Conservation (phyloP, 2,329 filamentous ascomycete species). For the Chaetomiaceae sp. region DNA sequence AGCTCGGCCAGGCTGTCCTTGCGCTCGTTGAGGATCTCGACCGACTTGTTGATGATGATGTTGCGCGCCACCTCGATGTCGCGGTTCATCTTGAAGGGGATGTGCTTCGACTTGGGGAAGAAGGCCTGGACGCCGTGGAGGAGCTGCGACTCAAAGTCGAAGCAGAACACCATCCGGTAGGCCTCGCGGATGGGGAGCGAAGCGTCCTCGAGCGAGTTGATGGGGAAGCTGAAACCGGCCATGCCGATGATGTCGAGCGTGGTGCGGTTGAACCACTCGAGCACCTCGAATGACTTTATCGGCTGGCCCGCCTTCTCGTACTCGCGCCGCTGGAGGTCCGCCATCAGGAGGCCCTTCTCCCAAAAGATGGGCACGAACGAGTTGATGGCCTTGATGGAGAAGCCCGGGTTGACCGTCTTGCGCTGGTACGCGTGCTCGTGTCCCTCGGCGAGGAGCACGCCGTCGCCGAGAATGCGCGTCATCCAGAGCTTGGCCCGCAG, state of each 20-base stretch:
- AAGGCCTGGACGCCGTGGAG: slow-evolving; percentile 41
- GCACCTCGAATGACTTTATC: slow-evolving; percentile 33
- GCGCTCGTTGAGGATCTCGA: slow-evolving; percentile 34
- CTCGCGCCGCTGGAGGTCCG: slow-evolving; percentile 38
- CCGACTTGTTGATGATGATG: slow-evolving; percentile 35
- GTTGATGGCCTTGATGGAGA: slow-evolving; percentile 31
- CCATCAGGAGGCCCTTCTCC: slow-evolving; percentile 39
- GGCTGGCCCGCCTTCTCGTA: slow-evolving; percentile 28
- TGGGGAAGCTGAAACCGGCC: slow-evolving; percentile 39
- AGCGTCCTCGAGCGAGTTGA: slow-evolving; percentile 37
- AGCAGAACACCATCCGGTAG: slow-evolving; percentile 40
- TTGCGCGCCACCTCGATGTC: slow-evolving; percentile 33
- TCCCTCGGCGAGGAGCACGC: slow-evolving; percentile 40
- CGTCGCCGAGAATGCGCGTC: slow-evolving; percentile 41
- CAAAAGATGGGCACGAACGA: slow-evolving; percentile 37
- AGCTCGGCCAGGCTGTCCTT: slow-evolving; percentile 30
- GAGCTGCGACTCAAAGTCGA: slow-evolving; percentile 34
- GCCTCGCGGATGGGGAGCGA: slow-evolving; percentile 36
- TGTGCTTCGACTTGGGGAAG: slow-evolving; percentile 36
- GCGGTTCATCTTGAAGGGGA: slow-evolving; percentile 37
- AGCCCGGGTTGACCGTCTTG: slow-evolving; percentile 22
- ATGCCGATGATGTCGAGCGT: slow-evolving; percentile 42
- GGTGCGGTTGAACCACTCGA: slow-evolving; percentile 42
- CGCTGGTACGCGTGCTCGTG: slow-evolving; percentile 40
- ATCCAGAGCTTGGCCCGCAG: slow-evolving; percentile 38